Percentiles rank a stretch among this genome's conserved stretches.
Evolutionary conservation across 208 protist genomes (phyloP).

Genomic region (Acanthamoeba polyphaga): DNA sequence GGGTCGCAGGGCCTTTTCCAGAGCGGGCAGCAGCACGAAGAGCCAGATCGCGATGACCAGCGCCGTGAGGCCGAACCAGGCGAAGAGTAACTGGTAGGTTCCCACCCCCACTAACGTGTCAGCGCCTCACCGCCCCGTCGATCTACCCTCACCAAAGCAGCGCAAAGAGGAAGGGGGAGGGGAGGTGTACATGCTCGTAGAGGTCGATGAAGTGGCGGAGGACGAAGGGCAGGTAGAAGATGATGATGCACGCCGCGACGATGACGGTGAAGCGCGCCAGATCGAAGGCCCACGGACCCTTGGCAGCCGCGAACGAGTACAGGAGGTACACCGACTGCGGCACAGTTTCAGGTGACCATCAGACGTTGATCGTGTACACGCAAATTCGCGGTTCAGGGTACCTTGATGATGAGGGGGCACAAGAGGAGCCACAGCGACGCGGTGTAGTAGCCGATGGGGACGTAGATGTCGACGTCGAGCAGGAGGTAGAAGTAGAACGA

Average conservation of each 20-base stretch:
- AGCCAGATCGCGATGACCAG: conserved; percentile 15
- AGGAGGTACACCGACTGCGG: conserved; percentile 29
- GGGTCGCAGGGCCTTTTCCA: conserved; percentile 9
- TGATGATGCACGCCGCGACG: conserved; percentile 49
- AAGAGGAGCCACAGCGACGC: conserved; percentile 43
- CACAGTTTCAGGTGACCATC: no score
- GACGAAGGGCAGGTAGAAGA: conserved; percentile 41
- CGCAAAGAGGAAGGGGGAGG: background rate
- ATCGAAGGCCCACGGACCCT: conserved; percentile 46
- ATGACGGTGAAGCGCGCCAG: conserved; percentile 55
- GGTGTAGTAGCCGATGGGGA: conserved; percentile 85
- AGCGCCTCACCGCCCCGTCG: background rate
- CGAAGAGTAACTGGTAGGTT: background rate
- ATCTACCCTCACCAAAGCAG: background rate
- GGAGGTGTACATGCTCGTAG: background rate
- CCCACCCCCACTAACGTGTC: no score
- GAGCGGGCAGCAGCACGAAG: background rate
- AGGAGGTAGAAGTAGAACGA: conserved; percentile 86
- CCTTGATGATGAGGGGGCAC: conserved; percentile 23
- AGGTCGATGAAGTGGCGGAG: background rate
- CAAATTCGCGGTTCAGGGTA: background rate
- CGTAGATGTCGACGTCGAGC: conserved; percentile 74
- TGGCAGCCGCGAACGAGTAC: conserved; percentile 22
- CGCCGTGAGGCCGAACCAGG: conserved; percentile 40
- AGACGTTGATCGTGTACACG: no score